Evolutionary conservation across 1,139 yeast genomes (phyloP).

Genomic region (Hyphopichia wangnamkhiaoensis): DNA sequence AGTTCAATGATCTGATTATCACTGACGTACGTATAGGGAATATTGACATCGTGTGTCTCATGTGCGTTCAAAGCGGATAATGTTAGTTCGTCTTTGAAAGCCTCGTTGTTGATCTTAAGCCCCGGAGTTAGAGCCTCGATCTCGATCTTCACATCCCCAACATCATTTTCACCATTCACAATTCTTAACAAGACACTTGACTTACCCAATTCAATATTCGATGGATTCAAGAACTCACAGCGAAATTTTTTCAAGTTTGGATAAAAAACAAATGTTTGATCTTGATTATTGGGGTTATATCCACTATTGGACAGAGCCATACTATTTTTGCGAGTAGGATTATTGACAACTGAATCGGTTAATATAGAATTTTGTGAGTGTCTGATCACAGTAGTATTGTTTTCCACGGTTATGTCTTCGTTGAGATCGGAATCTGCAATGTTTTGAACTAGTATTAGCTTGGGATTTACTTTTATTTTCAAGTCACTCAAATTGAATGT

Average conservation of each 20-base stretch:
- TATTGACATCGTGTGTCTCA: constrained; percentile 11
- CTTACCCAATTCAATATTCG: constrained; percentile 21
- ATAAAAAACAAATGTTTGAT: constrained; percentile 10
- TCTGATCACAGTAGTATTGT: constrained; percentile 12
- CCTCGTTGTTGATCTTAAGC: constrained; percentile 13
- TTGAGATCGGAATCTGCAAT: neutral
- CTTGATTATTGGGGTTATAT: neutral
- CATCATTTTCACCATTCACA: constrained; percentile 17
- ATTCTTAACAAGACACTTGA: constrained; percentile 21
- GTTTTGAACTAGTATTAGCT: constrained; percentile 14
- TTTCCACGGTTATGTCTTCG: constrained; percentile 4
- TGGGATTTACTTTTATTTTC: constrained; percentile 20
- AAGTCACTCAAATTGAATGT: constrained; percentile 23
- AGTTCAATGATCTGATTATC: constrained; percentile 29
- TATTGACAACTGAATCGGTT: constrained; percentile 2
- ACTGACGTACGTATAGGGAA: constrained; percentile 25
- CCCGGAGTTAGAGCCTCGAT: constrained; percentile 20
- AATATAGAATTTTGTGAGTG: constrained; percentile 5
- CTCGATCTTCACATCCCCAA: constrained; percentile 15
- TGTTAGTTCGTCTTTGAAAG: constrained; percentile 11
- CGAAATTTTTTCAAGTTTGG: constrained; percentile 23
- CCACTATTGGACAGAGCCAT: neutral
- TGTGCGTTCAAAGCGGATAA: constrained; percentile 21
- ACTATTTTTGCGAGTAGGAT: neutral
- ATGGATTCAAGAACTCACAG: constrained; percentile 21